Base-by-base conservation (phyloP, 129 eudicot species). In the Pseudognaphalium luteoalbum region DNA sequence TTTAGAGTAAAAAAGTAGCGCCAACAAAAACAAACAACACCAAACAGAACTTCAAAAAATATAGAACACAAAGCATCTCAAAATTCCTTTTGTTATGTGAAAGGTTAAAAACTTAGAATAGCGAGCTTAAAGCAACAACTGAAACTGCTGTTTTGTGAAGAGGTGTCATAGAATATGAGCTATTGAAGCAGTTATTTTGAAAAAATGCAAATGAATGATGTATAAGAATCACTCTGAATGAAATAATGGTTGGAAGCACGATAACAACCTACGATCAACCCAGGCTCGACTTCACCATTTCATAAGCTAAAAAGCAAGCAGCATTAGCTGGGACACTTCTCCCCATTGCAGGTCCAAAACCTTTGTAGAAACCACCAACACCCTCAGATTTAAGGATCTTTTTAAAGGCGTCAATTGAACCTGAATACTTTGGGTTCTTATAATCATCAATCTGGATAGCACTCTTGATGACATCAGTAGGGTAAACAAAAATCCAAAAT, bases 261-360 rank as follows among this genome's bases (percentile, higher is more conserved):
- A 14, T 8, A 47, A 21, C 62, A 62, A 62, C 7, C 71, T 20
- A 28, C 35, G 34, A 37, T 72, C 80, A 74, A 68, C 97, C 91
- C 72, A 93, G 80, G 85, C 92, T 88, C 66, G 98, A 88, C 20
- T 70, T 78, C 51, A 90, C 86, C 59, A 85, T 78, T 70, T 92
- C 98, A 70, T 90, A 92, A 22, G 92, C 98, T 83, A 90, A 88
- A 85, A 92, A 90, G 69, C 98, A 93, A 34, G 96, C 98, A 9
- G 93, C 98, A 83, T 93, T 93, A 50, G 98, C 98, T 39, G 98
- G 97, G 32, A 93, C 85, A 71, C 98, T 93, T 44, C 98, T 89
- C 6, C 80, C 97, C 98, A 93, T 90, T 14, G 97, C 98, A 20
- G 97, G 98, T 34, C 97, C 98, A 30, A 90, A 93, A 12, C 98